Conservation (phyloP, 2,329 filamentous ascomycete genomes). For the Epichloe amarillans region DNA sequence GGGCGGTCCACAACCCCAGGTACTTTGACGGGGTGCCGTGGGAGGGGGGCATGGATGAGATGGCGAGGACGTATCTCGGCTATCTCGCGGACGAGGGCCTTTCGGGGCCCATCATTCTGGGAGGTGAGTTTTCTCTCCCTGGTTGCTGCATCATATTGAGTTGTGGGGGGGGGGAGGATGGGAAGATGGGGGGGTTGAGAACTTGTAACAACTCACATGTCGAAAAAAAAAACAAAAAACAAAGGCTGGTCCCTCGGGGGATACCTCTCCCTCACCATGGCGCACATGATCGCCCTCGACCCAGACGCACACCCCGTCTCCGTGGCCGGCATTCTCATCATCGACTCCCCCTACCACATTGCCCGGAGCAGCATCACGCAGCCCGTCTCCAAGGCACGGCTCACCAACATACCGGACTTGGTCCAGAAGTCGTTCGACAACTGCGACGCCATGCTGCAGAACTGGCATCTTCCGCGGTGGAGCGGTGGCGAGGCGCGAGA, state of each 20-base stretch:
- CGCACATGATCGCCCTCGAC: constrained; percentile 13
- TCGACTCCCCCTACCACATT: constrained; percentile 18
- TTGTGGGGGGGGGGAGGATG: too few species aligned
- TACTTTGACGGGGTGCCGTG: constrained; percentile 13
- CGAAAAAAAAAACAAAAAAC: background rate
- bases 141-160: background rate
- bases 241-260: constrained; percentile 20
- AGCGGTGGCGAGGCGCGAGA: constrained; percentile 9
- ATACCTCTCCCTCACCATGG: constrained; percentile 15
- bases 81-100: constrained; percentile 13
- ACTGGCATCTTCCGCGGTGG: constrained; percentile 17
- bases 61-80: constrained; percentile 16
- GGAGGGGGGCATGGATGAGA: constrained; percentile 17
- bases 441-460: constrained; percentile 17
- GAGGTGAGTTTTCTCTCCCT: constrained; percentile 7
- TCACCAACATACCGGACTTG: constrained; percentile 12
- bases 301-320: constrained; percentile 10
- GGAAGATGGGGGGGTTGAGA: accelerated
- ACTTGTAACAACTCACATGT: too few species aligned
- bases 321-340: constrained; percentile 15
- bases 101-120: constrained; percentile 14
- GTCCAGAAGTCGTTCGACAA: constrained; percentile 18
- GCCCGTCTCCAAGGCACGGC: constrained; percentile 8
- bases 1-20: constrained; percentile 18
- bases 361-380: constrained; percentile 9